Percentiles rank a stretch among this genome's conserved stretches.
Evolutionary conservation across 305 asterid genomes (phyloP).

Genomic region (Fraxinus dipetala): DNA sequence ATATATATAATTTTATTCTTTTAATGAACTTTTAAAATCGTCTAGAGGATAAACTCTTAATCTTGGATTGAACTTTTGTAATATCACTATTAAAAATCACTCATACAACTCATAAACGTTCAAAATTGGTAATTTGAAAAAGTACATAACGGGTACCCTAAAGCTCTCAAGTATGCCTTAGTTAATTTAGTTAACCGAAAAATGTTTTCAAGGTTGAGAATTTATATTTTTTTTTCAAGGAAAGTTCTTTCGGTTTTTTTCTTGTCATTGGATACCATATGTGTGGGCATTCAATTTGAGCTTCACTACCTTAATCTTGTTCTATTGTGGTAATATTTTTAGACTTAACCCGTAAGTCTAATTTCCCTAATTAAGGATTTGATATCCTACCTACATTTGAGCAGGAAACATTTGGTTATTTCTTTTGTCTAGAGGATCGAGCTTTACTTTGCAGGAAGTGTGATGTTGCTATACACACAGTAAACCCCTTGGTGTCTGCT

Average conservation of each 20-base stretch:
- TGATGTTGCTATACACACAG: slow-evolving; percentile 72
- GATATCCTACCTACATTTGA: slow-evolving; percentile 2
- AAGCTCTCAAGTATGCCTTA: too few species aligned
- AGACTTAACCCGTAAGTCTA: neutral
- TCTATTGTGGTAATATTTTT: neutral
- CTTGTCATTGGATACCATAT: neutral
- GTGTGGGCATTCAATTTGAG: neutral
- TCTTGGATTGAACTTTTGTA: too few species aligned
- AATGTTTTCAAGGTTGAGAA: neutral
- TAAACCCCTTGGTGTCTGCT: slow-evolving; percentile 54
- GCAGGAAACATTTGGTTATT: slow-evolving; percentile 84
- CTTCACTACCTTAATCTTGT: neutral
- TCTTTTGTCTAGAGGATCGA: slow-evolving; percentile 93
- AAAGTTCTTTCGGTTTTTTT: neutral
- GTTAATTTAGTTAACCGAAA: neutral
- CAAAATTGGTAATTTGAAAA: neutral
- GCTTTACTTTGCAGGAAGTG: slow-evolving; percentile 88
- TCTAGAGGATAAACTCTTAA: too few species aligned
- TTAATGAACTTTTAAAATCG: too few species aligned
- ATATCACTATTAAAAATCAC: too few species aligned
- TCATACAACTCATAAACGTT: too few species aligned
- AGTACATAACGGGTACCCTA: too few species aligned
- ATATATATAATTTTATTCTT: too few species aligned
- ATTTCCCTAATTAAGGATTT: neutral
- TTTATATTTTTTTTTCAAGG: neutral